These are phyloP conservation scores for Lyophyllum semitale DNA, from an alignment of 768 basidiomycete species.

Conservation along the genomic window DNA sequence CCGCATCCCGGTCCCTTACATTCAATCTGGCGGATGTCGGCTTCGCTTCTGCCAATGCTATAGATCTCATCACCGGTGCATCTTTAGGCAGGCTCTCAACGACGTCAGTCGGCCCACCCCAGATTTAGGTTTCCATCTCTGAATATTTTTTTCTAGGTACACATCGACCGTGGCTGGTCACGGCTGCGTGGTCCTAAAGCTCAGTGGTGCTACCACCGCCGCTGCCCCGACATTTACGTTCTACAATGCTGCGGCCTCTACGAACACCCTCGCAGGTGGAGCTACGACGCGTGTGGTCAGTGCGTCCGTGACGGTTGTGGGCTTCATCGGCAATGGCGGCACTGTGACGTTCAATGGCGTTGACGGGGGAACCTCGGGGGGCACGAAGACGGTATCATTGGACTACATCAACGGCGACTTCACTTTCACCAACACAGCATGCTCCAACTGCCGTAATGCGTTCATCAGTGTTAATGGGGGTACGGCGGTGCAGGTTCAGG, in stretches of 20 bases:
- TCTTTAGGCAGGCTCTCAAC: conserved; percentile 36
- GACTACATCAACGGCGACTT: conserved; percentile 52
- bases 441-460: conserved; percentile 51
- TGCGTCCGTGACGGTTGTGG: conserved; percentile 38
- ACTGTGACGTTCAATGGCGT: conserved; percentile 43
- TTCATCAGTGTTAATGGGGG: conserved; percentile 50
- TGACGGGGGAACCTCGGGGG: conserved; percentile 42
- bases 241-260: conserved; percentile 35
- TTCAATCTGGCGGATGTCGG: conserved; percentile 46
- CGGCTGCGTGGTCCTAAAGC: conserved; percentile 38
- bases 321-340: conserved; percentile 43
- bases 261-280: conserved; percentile 37
- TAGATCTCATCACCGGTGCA: conserved; percentile 39
- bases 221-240: conserved; percentile 32
- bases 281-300: conserved; percentile 37
- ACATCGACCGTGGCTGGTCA: conserved; percentile 37
- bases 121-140: not conserved
- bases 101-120: conserved; percentile 29
- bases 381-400: conserved; percentile 43
- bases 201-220: conserved; percentile 27
- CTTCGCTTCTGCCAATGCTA: conserved; percentile 39
- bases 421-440: conserved; percentile 42
- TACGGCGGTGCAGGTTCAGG: conserved; percentile 40
- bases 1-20: conserved; percentile 36
- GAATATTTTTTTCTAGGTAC: conserved; percentile 25